These are phyloP conservation scores for Phytomonas serpens DNA, from an alignment of 208 protist species.

Conservation along the genomic window DNA sequence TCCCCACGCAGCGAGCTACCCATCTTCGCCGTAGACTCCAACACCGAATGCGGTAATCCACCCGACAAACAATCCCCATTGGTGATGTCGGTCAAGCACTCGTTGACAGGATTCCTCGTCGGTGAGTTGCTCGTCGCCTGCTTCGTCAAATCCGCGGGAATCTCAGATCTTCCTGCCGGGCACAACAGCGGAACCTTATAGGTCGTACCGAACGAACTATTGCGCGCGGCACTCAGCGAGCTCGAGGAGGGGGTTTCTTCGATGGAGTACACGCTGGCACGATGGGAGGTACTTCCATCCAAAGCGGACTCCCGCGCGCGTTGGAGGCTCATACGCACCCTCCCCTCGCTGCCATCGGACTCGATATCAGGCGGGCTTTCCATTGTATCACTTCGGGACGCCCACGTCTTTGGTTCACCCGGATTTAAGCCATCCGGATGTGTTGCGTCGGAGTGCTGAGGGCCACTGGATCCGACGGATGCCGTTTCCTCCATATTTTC, in stretches of 20 bases:
- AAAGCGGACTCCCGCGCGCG: neutral
- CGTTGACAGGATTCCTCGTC: neutral
- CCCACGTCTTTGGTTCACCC: too few species aligned
- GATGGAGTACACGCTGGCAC: neutral
- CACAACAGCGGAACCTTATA: too few species aligned
- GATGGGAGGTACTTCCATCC: neutral
- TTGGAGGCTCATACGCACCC: neutral
- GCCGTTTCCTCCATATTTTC: neutral
- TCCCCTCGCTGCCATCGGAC: neutral
- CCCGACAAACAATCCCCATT: neutral
- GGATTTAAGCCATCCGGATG: neutral
- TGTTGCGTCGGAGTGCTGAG: neutral
- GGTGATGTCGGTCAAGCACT: neutral
- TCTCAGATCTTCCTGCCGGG: neutral
- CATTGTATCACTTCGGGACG: too few species aligned
- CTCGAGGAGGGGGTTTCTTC: neutral
- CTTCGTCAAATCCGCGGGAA: neutral
- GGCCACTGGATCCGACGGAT: neutral
- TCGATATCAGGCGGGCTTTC: neutral
- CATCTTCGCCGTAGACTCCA: neutral
- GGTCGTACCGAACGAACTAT: neutral
- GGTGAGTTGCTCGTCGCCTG: neutral
- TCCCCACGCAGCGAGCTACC: neutral
- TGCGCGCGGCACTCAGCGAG: neutral
- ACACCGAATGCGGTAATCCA: neutral